A percentile compares a stretch with the other conserved stretches of the same genome.
phyloP scores from a whole-genome alignment of 352 stramenopile species.

The Halophytophthora polymorphica region DNA sequence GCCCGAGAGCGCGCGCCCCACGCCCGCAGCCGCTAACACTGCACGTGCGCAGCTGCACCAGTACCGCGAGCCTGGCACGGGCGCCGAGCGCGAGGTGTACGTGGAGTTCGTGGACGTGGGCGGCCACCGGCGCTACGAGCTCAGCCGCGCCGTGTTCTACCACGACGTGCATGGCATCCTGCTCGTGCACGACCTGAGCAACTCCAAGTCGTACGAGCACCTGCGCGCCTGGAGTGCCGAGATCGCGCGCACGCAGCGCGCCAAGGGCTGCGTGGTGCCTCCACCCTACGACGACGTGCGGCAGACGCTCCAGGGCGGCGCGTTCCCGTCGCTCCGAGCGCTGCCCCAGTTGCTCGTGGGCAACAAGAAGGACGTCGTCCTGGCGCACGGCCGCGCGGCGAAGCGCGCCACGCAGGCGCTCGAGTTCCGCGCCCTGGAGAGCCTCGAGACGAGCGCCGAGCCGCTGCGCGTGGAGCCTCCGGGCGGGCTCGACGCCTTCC shows the following conservation, averaged over 20 bases:
- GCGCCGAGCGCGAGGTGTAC: slow-evolving; percentile 48
- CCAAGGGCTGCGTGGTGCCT: slow-evolving; percentile 56
- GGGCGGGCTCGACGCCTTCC: slow-evolving; percentile 52
- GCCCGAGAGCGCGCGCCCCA: background rate
- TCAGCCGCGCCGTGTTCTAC: slow-evolving; percentile 81
- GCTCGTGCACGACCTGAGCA: slow-evolving; percentile 82
- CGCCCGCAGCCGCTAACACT: background rate
- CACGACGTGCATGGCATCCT: slow-evolving; percentile 77
- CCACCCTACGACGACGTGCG: background rate
- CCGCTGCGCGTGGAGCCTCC: slow-evolving; percentile 48
- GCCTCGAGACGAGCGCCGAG: slow-evolving; percentile 58
- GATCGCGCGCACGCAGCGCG: slow-evolving; percentile 38
- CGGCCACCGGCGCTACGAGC: slow-evolving; percentile 77
- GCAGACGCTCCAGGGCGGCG: slow-evolving; percentile 15
- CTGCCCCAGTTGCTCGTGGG: slow-evolving; percentile 81
- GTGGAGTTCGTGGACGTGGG: slow-evolving; percentile 86
- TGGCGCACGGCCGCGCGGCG: slow-evolving; percentile 10
- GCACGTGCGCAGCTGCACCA: slow-evolving; percentile 21
- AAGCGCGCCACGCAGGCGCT: slow-evolving; percentile 26
- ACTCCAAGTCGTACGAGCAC: slow-evolving; percentile 72
- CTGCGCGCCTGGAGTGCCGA: slow-evolving; percentile 59
- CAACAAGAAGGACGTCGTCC: slow-evolving; percentile 70
- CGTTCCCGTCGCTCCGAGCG: slow-evolving; percentile 36
- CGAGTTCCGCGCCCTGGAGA: slow-evolving; percentile 51
- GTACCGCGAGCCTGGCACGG: slow-evolving; percentile 28